Conservation (phyloP, 2,329 filamentous ascomycete species). For the Escovopsis weberi region DNA sequence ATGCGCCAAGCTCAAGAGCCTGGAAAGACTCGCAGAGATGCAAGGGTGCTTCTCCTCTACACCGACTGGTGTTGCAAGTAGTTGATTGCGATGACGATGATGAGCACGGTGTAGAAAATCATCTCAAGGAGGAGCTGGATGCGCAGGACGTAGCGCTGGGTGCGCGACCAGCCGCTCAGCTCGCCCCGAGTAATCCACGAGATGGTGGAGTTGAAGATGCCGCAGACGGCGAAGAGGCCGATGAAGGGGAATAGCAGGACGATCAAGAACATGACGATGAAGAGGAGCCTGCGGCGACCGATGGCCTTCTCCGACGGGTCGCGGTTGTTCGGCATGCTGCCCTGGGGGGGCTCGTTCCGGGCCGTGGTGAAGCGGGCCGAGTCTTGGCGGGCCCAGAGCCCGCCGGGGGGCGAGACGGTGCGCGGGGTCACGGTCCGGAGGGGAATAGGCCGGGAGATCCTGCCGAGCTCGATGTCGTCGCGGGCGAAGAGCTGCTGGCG, state of each 20-base stretch:
- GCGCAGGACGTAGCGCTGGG: conserved; percentile 17
- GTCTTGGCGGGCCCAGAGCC: too few relatives aligned
- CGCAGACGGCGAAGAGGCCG: conserved; percentile 28
- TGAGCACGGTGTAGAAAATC: conserved; percentile 18
- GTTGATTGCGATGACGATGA: conserved; percentile 13
- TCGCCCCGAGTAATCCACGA: conserved; percentile 35
- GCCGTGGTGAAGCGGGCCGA: conserved; percentile 4
- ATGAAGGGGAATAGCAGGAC: conserved; percentile 32
- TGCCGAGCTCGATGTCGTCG: too few relatives aligned
- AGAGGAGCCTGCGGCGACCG: conserved; percentile 21
- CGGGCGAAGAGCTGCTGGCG: too few relatives aligned
- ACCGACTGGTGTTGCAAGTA: neutral
- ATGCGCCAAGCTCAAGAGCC: too few relatives aligned
- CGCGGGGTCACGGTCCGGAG: too few relatives aligned
- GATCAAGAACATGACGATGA: conserved; percentile 22
- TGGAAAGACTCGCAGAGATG: too few relatives aligned
- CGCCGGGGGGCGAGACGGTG: too few relatives aligned
- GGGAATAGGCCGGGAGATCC: too few relatives aligned
- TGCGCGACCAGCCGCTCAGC: conserved; percentile 20
- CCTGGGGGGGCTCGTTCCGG: conserved; percentile 17
- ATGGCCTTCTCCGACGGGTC: conserved; percentile 14
- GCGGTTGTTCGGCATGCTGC: conserved; percentile 16
- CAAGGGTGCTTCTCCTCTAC: too few relatives aligned
- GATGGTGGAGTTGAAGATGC: conserved; percentile 29
- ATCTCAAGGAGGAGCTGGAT: conserved; percentile 24